Conservation (phyloP, 306 rosid species). For the Ormosia emarginata region DNA sequence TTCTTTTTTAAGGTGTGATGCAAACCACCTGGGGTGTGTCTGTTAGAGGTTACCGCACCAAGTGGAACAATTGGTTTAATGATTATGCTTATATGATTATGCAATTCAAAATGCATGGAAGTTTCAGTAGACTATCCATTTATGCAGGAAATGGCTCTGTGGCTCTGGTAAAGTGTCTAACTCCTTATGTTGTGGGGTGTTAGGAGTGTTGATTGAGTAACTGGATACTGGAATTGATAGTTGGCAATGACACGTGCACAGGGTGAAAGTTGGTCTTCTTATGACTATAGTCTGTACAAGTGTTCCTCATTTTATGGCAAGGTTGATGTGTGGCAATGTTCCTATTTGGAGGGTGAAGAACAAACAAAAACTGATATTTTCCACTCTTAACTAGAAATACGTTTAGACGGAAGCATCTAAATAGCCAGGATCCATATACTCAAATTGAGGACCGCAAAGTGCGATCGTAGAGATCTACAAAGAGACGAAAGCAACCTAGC, state of each 20-base stretch:
- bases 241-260: neutral
- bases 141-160: too few species aligned
- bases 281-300: neutral
- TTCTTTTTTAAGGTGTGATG: neutral
- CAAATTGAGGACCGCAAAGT: neutral
- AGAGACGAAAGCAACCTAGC: neutral
- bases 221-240: neutral
- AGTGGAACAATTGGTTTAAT: neutral
- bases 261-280: neutral
- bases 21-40: neutral
- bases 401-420: neutral
- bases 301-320: neutral
- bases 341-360: neutral
- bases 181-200: neutral
- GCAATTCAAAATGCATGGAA: too few species aligned
- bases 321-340: neutral
- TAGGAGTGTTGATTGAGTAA: neutral
- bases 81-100: neutral
- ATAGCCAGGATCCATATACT: neutral
- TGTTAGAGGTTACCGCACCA: too few species aligned
- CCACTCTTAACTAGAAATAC: neutral
- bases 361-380: too few species aligned
- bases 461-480: neutral
- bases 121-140: too few species aligned
- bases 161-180: too few species aligned